Conservation (phyloP, 306 rosid genomes). For the Lathyrus aphaca region DNA sequence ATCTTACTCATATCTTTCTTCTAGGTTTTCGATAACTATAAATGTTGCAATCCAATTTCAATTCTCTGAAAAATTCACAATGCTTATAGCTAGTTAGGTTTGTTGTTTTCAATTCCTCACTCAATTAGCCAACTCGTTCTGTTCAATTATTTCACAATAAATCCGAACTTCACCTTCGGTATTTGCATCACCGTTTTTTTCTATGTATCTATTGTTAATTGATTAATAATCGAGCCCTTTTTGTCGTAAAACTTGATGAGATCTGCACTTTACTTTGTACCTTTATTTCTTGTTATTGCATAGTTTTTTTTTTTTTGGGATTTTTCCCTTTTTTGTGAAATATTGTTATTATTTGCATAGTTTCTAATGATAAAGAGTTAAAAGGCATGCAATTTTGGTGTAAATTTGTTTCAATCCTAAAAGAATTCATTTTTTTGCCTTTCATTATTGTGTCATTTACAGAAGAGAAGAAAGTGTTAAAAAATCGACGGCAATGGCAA, state of each 20-base stretch:
- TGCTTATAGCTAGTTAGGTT: not conserved
- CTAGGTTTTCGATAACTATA: not conserved
- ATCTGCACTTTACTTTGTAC: not conserved
- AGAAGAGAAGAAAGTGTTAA: constrained; percentile 35
- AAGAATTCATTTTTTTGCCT: too few species aligned
- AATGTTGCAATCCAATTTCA: not conserved
- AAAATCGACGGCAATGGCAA: constrained; percentile 55
- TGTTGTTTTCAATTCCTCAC: not conserved
- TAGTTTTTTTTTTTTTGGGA: not conserved
- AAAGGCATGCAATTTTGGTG: too few species aligned
- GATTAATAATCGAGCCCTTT: not conserved
- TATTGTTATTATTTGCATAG: not conserved
- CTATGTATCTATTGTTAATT: not conserved
- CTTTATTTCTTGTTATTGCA: too few species aligned
- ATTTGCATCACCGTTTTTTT: not conserved
- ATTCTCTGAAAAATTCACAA: not conserved
- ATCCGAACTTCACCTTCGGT: not conserved
- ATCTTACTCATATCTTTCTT: not conserved
- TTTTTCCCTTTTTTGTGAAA: not conserved
- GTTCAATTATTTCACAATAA: not conserved
- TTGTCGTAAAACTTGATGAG: not conserved
- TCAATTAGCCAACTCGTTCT: not conserved
- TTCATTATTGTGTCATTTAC: constrained; percentile 4
- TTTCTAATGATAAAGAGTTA: not conserved
- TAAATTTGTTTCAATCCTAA: too few species aligned